phyloP scores from a whole-genome alignment of 176 grass and related monocot genomes.

The barley (Hordeum vulgare) region MorexV3_pseudomolecules_assembly NC_058518.1:283245205-283245704 shows the following conservation, averaged over 20 bases:
- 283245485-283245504: slow-evolving; percentile 92
- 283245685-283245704: neutral
- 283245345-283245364: neutral
- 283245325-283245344: neutral
- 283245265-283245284: slow-evolving; percentile 1
- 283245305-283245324: neutral
- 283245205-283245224: slow-evolving; percentile 85
- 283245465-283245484: slow-evolving; percentile 96
- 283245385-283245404: slow-evolving; percentile 1
- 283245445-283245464: slow-evolving; percentile 98
- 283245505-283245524: slow-evolving; percentile 75
- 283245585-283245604: slow-evolving; percentile 19
- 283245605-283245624: slow-evolving; percentile 88
- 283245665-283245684: neutral
- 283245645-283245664: slow-evolving; percentile 93
- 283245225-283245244: slow-evolving; percentile 81
- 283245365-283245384: neutral
- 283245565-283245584: neutral
- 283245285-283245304: neutral
- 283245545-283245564: neutral
- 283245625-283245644: slow-evolving; percentile 90
- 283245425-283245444: slow-evolving; percentile 89
- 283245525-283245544: slow-evolving; percentile 57
- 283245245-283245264: neutral
- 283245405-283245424: slow-evolving; percentile 20